Evolutionary conservation across 495 filamentous ascomycete species (phyloP), one percentile per base, ranked within the genome.

Genomic region (Talaromyces proteolyticus): DNA sequence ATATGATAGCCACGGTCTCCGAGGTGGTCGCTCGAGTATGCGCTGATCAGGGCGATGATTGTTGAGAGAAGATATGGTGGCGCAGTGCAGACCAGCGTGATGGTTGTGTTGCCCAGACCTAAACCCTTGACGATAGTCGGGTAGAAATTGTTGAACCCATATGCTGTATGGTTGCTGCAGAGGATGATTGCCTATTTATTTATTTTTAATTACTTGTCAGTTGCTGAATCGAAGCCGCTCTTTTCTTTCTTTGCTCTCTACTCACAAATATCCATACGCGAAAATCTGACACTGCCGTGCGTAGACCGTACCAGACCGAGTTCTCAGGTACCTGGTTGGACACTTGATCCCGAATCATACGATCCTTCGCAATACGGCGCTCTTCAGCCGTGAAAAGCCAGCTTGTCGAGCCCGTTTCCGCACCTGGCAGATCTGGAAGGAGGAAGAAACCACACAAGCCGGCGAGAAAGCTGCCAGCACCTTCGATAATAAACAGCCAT

Each of bases 401-500:
- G 8, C 12, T 90, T 23, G 86, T 90, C 18, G 82, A 73, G n/a
- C 42, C 42, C 7, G 62, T 60, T 44, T 59, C 53, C 45, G 60
- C 62, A 0, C 10, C 10, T 21, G 72, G 73, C 50, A 92, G 91
- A 44, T 80, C 77, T 1, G 89, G 87, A 19, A 94, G 77, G 7
- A 81, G 60, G 62, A 91, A 92, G 69, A 82, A 81, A 62, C 88
- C 84, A 11, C 75, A 17, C 22, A 89, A 42, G 0, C 84, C 80
- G 11, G 91, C 65, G 18, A 85, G 47, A 51, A 76, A 76, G 8
- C 88, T 91, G 10, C 89, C 63, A 2, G 67, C 46, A 17, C 89
- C 89, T 64, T 91, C 87, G 16, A 77, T 59, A 52, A 74, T 58
- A 44, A 73, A 78, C 42, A 79, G 71, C 89, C 89, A 94, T 42